Percentiles rank a stretch among this genome's conserved stretches.
Evolutionary conservation across 169 alveolate species (phyloP).

Genomic region (Cryptosporidium felis): DNA sequence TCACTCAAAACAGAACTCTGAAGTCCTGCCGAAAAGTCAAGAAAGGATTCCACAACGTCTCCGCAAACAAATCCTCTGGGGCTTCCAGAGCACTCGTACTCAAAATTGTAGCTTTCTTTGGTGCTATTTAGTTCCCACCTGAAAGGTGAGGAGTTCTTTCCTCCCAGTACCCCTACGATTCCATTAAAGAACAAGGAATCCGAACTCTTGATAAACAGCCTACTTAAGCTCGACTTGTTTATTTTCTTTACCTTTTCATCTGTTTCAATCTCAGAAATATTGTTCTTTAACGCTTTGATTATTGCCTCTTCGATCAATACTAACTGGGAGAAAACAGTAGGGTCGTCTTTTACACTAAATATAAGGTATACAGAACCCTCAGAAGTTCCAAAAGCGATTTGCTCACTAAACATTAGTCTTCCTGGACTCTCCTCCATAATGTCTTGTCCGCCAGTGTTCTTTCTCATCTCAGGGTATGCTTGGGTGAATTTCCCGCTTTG

Average conservation of each 20-base stretch:
- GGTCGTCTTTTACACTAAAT: slow-evolving; percentile 35
- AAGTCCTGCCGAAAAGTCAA: slow-evolving; percentile 19
- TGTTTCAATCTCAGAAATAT: background rate
- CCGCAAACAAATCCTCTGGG: slow-evolving; percentile 64
- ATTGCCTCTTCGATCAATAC: slow-evolving; percentile 59
- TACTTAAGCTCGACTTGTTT: background rate
- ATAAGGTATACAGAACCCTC: slow-evolving; percentile 31
- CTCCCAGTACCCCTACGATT: slow-evolving; percentile 17
- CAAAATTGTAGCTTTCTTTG: slow-evolving; percentile 34
- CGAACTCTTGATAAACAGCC: slow-evolving; percentile 14
- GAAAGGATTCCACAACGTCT: slow-evolving; percentile 25
- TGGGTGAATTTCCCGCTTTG: slow-evolving; percentile 38
- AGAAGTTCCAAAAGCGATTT: slow-evolving; percentile 54
- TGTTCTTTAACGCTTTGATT: slow-evolving; percentile 11
- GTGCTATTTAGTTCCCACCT: slow-evolving; percentile 37
- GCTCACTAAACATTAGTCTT: slow-evolving; percentile 12
- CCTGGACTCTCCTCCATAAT: slow-evolving; percentile 7
- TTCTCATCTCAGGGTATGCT: slow-evolving; percentile 46
- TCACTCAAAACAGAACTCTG: slow-evolving; percentile 24
- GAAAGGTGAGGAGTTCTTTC: slow-evolving; percentile 6
- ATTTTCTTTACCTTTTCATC: background rate
- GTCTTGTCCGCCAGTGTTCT: slow-evolving; percentile 7
- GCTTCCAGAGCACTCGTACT: slow-evolving; percentile 59
- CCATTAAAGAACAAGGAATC: slow-evolving; percentile 30
- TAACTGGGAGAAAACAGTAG: slow-evolving; percentile 4